These are phyloP conservation scores for Kluyveromyces siamensis DNA, from an alignment of 805 yeast species.

Conservation along the genomic window DNA sequence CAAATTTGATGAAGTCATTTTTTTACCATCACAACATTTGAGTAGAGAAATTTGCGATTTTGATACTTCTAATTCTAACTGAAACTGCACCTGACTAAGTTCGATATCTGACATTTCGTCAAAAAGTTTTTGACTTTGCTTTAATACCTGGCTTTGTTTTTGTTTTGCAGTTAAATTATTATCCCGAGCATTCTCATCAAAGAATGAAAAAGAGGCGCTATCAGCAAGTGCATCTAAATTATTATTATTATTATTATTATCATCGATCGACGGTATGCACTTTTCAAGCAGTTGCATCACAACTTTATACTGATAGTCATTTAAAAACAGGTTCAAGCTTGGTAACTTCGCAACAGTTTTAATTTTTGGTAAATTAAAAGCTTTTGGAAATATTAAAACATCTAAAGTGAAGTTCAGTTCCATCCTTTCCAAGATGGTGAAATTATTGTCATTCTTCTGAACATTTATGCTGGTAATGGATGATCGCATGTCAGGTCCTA, in stretches of 20 bases:
- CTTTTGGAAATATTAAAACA: slow-evolving; percentile 77
- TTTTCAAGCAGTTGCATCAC: slow-evolving; percentile 69
- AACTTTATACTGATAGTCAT: slow-evolving; percentile 85
- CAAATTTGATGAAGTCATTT: slow-evolving; percentile 55
- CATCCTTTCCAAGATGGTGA: slow-evolving; percentile 66
- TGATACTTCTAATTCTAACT: slow-evolving; percentile 63
- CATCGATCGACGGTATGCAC: slow-evolving; percentile 45
- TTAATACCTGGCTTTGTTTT: slow-evolving; percentile 16
- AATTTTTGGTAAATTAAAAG: slow-evolving; percentile 61
- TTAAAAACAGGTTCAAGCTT: slow-evolving; percentile 55
- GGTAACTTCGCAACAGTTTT: slow-evolving; percentile 75
- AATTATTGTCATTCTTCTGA: slow-evolving; percentile 28
- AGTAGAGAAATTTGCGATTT: slow-evolving; percentile 50
- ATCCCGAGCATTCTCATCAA: background rate
- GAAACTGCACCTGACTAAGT: slow-evolving; percentile 55
- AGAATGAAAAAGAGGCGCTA: background rate
- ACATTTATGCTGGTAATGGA: slow-evolving; percentile 66
- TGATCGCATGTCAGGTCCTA: slow-evolving; percentile 73
- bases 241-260: slow-evolving; percentile 19
- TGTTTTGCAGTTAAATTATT: slow-evolving; percentile 7
- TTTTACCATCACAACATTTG: slow-evolving; percentile 55
- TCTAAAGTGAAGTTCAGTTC: slow-evolving; percentile 69
- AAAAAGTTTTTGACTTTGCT: slow-evolving; percentile 16
- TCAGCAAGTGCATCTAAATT: slow-evolving; percentile 8
- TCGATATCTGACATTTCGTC: slow-evolving; percentile 36